Evolutionary conservation across 2,329 filamentous ascomycete genomes (phyloP), one percentile per base, ranked within the genome.

Genomic region (Canariomyces notabilis): DNA sequence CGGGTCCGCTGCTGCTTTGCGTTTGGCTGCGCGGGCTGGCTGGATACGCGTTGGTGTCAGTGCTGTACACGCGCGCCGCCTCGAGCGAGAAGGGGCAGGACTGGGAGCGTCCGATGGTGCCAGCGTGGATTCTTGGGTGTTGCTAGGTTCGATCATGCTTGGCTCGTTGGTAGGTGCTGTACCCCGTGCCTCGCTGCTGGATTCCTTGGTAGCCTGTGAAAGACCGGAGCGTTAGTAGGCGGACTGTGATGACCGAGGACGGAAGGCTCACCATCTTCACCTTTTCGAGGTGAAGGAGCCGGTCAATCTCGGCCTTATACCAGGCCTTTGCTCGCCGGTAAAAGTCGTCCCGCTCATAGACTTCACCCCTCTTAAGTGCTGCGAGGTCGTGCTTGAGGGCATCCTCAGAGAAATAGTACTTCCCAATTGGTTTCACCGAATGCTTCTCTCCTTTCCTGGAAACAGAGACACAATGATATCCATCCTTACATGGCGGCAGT

Each of bases 281-380:
- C 20, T 1, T 34, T 9, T 51, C 35, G 0, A 44, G n/a, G 15
- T 55, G 51, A 3, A 53, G n/a, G 4, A 48, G 20, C 2, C 57
- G 51, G 33, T 57, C 53, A n/a, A 57, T 50, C 38, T 58, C 56
- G 36, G 54, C 54, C 40, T 56, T 58, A 46, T 56, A 59, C 57
- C 57, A 59, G 6, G 54, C 46, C 29, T 44, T 52, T 2, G 48
- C 54, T 1, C 56, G 45, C 11, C 38, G 42, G 35, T 52, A 52
- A 37, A 59, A 59, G 20, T 58, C 56, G 1, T 45, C 23, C 15
- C 22, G 26, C 6, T 19, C n/a, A 39, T 58, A 57, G 9, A 55
- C 12, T 1, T 50, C 46, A 5, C 53, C 49, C 20, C 14, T 48
- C 20, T 42, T 49, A 2, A 58, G 48, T n/a, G 57, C 52, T 0